Evolutionary conservation across 257 asterid species (phyloP).

Genomic region (Craterostigma plantagineum): DNA sequence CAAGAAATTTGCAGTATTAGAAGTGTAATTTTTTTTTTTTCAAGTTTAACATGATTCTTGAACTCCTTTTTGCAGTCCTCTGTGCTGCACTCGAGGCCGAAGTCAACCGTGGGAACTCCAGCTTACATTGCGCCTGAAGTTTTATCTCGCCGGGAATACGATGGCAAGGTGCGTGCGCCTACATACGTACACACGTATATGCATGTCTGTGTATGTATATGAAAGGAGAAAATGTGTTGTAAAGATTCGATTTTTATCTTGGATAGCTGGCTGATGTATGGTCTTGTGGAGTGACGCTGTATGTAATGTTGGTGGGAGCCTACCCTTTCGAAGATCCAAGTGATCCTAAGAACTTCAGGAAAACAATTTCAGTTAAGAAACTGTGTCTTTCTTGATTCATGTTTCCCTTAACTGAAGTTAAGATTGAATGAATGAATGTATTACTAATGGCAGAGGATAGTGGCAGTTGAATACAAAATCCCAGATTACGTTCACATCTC

Average conservation of each 20-base stretch:
- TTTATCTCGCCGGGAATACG: slow-evolving; percentile 54
- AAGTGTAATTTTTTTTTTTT: background rate
- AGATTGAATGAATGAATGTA: background rate
- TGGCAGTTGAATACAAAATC: slow-evolving; percentile 33
- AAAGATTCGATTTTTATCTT: background rate
- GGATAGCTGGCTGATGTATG: slow-evolving; percentile 52
- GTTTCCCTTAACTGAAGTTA: background rate
- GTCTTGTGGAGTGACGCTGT: slow-evolving; percentile 65
- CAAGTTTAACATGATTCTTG: background rate
- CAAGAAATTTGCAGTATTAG: too few relatives aligned
- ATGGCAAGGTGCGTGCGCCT: slow-evolving; percentile 33
- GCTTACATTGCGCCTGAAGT: slow-evolving; percentile 70
- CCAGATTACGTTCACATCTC: slow-evolving; percentile 51
- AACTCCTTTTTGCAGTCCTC: slow-evolving; percentile 30
- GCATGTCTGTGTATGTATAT: background rate
- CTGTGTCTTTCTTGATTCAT: background rate
- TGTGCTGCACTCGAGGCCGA: slow-evolving; percentile 54
- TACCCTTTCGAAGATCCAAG: slow-evolving; percentile 58
- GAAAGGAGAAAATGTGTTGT: background rate
- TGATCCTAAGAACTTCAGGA: slow-evolving; percentile 51
- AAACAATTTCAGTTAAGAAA: slow-evolving; percentile 30
- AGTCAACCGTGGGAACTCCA: slow-evolving; percentile 68
- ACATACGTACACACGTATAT: background rate
- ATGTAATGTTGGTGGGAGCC: slow-evolving; percentile 69
- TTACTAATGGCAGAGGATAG: slow-evolving; percentile 25